phyloP scores from a whole-genome alignment of 768 basidiomycete genomes.

The Naganishia vaughanmartiniae region DNA sequence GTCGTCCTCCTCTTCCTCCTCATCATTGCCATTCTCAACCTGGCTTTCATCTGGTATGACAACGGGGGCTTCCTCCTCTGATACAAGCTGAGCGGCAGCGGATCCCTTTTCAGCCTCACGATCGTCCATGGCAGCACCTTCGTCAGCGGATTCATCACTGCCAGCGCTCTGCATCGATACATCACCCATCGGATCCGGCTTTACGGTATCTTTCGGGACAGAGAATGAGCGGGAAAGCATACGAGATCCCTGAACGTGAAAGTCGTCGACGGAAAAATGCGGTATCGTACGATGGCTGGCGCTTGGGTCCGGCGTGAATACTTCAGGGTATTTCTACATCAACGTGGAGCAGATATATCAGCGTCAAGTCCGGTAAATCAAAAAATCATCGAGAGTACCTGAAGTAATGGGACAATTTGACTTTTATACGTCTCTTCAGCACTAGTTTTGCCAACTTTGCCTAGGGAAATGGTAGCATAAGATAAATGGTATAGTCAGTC shows the following conservation, averaged over 20 bases:
- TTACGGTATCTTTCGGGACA: slow-evolving; percentile 59
- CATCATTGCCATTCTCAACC: slow-evolving; percentile 32
- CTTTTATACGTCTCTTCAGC: slow-evolving; percentile 70
- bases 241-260: slow-evolving; percentile 84
- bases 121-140: slow-evolving; percentile 26
- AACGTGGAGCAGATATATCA: slow-evolving; percentile 14
- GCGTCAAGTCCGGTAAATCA: neutral
- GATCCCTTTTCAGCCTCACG: neutral
- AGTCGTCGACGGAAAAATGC: slow-evolving; percentile 68
- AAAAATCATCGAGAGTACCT: slow-evolving; percentile 56
- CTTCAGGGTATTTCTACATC: slow-evolving; percentile 63
- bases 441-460: slow-evolving; percentile 79
- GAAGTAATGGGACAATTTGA: slow-evolving; percentile 68
- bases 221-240: slow-evolving; percentile 91
- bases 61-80: neutral
- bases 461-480: slow-evolving; percentile 52
- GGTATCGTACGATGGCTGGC: slow-evolving; percentile 50
- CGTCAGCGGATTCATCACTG: slow-evolving; percentile 28
- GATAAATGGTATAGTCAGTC: slow-evolving; percentile 11
- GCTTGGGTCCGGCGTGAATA: slow-evolving; percentile 51
- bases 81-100: neutral
- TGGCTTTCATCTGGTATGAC: neutral
- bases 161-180: slow-evolving; percentile 18
- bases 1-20: slow-evolving; percentile 27
- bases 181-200: slow-evolving; percentile 51